A percentile compares a stretch with the other conserved stretches of the same genome.
phyloP scores from a whole-genome alignment of 352 stramenopile genomes.

The Elongisporangium undulatum region DNA sequence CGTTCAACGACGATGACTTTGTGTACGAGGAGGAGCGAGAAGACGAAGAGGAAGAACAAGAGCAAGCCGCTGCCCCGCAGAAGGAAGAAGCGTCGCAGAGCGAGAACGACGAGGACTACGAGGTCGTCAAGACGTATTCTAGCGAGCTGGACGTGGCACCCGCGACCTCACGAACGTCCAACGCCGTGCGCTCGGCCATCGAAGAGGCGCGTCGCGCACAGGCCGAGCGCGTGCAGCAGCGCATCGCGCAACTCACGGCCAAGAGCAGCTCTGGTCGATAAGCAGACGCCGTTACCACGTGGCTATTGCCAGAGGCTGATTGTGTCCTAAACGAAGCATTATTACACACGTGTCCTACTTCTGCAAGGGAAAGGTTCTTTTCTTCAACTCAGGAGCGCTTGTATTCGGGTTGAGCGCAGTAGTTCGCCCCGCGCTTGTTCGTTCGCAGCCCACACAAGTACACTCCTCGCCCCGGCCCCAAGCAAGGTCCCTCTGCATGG shows the following conservation, averaged over 20 bases:
- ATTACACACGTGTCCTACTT: neutral
- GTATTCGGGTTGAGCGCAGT: neutral
- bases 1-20: slow-evolving; percentile 47
- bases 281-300: neutral
- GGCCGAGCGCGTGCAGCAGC: slow-evolving; percentile 48
- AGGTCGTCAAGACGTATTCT: slow-evolving; percentile 27
- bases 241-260: slow-evolving; percentile 55
- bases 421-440: neutral
- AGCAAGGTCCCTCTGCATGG: neutral
- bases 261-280: slow-evolving; percentile 3
- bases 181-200: slow-evolving; percentile 48
- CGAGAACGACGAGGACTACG: slow-evolving; percentile 34
- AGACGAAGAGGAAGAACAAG: slow-evolving; percentile 25
- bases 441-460: neutral
- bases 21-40: slow-evolving; percentile 48
- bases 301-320: neutral
- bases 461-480: neutral
- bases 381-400: neutral
- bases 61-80: slow-evolving; percentile 17
- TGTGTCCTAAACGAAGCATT: neutral
- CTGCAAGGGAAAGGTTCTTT: neutral
- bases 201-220: slow-evolving; percentile 39
- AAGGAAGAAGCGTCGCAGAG: slow-evolving; percentile 8
- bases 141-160: slow-evolving; percentile 12
- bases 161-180: slow-evolving; percentile 31